A percentile compares a stretch with the other conserved stretches of the same genome.
phyloP scores from a whole-genome alignment of 1,139 yeast genomes.

The Yamadazyma atmosphaerica region DNA sequence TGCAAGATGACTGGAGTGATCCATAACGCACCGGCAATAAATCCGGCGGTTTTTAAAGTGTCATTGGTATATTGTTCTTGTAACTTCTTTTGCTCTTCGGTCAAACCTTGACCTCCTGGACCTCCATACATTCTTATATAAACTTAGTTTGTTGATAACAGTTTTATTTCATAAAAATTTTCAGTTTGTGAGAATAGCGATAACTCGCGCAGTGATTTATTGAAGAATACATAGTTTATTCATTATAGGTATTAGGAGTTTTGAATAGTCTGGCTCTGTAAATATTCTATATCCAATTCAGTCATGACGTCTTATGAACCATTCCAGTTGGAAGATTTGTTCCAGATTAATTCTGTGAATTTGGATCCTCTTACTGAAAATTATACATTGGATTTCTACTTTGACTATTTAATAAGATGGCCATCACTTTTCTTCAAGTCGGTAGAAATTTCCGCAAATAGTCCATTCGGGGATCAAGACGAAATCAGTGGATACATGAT shows the following conservation, averaged over 20 bases:
- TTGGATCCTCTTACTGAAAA: constrained; percentile 89
- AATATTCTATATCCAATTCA: too few relatives aligned
- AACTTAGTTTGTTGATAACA: neutral
- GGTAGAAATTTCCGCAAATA: constrained; percentile 31
- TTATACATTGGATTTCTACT: constrained; percentile 79
- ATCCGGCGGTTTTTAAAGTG: constrained; percentile 67
- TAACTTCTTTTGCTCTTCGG: constrained; percentile 75
- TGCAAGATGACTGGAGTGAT: constrained; percentile 64
- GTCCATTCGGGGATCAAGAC: constrained; percentile 16
- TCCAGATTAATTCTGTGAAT: constrained; percentile 71
- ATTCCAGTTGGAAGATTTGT: constrained; percentile 81
- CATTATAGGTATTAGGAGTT: too few relatives aligned
- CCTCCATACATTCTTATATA: constrained; percentile 68
- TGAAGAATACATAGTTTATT: too few relatives aligned
- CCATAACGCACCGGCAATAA: constrained; percentile 81
- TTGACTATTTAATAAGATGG: constrained; percentile 82
- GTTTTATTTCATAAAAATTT: constrained; percentile 3
- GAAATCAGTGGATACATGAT: constrained; percentile 78
- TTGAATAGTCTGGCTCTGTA: too few relatives aligned
- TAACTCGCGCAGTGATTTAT: too few relatives aligned
- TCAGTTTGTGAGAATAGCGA: constrained; percentile 2
- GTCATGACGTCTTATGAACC: constrained; percentile 88
- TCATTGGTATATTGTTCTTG: constrained; percentile 70
- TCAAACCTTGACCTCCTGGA: constrained; percentile 54
- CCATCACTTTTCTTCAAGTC: constrained; percentile 87